Evolutionary conservation across 2,329 filamentous ascomycete genomes (phyloP).

Genomic region (Exophiala spinifera): DNA sequence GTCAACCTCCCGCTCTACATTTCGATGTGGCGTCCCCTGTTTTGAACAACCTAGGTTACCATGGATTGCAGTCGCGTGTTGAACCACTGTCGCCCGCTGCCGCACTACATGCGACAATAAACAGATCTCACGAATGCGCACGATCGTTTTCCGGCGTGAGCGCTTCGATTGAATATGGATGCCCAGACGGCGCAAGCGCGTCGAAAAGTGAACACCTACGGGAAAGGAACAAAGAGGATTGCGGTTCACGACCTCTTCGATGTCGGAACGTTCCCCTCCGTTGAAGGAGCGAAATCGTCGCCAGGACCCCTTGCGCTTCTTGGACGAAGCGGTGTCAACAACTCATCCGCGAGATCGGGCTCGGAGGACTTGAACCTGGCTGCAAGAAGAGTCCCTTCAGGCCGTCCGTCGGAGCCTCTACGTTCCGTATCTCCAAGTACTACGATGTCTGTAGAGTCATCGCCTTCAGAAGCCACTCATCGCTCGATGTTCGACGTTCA

Average conservation of each 20-base stretch:
- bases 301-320: neutral
- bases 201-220: slow-evolving; percentile 40
- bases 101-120: neutral
- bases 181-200: slow-evolving; percentile 10
- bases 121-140: neutral
- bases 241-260: slow-evolving; percentile 25
- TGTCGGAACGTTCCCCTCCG: slow-evolving; percentile 1
- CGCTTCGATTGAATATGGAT: slow-evolving; percentile 16
- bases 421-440: neutral
- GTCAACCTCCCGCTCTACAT: neutral
- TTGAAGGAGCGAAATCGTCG: neutral
- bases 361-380: neutral
- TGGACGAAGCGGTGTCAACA: neutral
- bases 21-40: neutral
- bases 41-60: neutral
- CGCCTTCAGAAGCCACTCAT: neutral
- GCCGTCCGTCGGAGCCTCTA: neutral
- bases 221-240: slow-evolving; percentile 29
- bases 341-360: neutral
- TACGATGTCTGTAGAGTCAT: neutral
- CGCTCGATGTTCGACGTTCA: slow-evolving; percentile 28
- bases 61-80: neutral
- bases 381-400: neutral
- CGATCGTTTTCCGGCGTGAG: neutral
- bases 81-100: neutral